phyloP scores from a whole-genome alignment of 768 basidiomycete genomes.

The Psilocybe cubensis region DNA sequence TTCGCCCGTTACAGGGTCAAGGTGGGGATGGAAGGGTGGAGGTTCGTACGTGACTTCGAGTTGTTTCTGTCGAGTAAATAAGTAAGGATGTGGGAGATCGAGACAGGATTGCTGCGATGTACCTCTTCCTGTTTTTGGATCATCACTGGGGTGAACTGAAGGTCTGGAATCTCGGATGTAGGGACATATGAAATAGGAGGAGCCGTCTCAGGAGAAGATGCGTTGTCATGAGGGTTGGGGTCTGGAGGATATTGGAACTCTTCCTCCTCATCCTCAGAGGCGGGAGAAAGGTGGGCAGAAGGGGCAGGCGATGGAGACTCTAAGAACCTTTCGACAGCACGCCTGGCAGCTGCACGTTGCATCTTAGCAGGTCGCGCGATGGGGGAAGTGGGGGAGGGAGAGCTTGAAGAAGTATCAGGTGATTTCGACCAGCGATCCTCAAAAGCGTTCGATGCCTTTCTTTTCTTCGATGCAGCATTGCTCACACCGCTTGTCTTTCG shows the following conservation, averaged over 20 bases:
- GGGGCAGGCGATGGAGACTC: background rate
- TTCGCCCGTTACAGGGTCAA: conserved; percentile 18
- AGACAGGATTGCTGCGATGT: background rate
- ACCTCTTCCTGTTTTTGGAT: background rate
- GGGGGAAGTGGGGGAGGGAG: conserved; percentile 3
- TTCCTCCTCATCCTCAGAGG: background rate
- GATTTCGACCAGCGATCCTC: background rate
- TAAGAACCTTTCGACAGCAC: background rate
- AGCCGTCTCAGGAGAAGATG: background rate
- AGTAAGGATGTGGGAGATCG: background rate
- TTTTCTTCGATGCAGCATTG: background rate
- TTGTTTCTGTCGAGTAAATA: background rate
- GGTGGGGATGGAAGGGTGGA: conserved; percentile 12
- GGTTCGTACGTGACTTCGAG: background rate
- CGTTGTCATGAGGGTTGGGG: background rate
- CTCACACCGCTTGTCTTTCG: background rate
- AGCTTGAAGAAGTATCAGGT: background rate
- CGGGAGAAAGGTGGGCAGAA: background rate
- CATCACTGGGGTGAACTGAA: conserved; percentile 19
- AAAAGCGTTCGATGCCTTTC: background rate
- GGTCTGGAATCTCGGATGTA: conserved; percentile 23
- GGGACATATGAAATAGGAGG: conserved; percentile 16
- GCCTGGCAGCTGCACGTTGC: conserved; percentile 13
- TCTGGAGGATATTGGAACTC: no score
- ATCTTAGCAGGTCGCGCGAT: background rate